Evolutionary conservation across 495 filamentous ascomycete genomes (phyloP).

Genomic region (Cenococcum geophilum): DNA sequence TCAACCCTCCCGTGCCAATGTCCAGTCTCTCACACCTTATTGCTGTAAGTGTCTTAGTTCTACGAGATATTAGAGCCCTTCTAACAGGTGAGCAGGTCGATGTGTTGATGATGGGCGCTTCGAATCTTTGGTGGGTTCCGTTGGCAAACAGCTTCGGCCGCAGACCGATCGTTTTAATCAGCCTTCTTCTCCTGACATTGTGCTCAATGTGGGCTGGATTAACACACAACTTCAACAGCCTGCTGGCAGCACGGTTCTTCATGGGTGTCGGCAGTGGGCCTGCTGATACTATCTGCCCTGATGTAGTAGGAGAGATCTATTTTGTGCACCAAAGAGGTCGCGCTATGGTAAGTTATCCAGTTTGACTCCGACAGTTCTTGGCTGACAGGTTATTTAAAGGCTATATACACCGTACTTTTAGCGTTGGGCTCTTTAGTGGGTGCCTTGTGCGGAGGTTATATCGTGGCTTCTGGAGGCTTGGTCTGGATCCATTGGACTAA

Average conservation of each 20-base stretch:
- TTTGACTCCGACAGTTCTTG: too few relatives aligned
- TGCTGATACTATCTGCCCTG: conserved; percentile 32
- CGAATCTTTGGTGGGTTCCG: conserved; percentile 34
- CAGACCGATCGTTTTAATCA: conserved; percentile 26
- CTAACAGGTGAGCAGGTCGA: conserved; percentile 20
- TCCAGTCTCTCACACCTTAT: not conserved
- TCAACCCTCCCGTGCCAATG: conserved; percentile 3
- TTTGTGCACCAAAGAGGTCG: conserved; percentile 34
- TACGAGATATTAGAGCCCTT: too few relatives aligned
- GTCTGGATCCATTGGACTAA: too few relatives aligned
- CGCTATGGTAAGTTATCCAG: conserved; percentile 6
- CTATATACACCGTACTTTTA: too few relatives aligned
- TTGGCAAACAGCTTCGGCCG: conserved; percentile 33
- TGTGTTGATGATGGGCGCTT: conserved; percentile 29
- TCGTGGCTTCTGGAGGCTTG: too few relatives aligned
- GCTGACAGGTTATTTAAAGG: too few relatives aligned
- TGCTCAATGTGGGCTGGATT: conserved; percentile 32
- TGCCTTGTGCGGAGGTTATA: too few relatives aligned
- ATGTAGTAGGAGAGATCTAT: conserved; percentile 33
- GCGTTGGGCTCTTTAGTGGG: too few relatives aligned
- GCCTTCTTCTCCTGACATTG: conserved; percentile 22
- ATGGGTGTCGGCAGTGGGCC: conserved; percentile 30
- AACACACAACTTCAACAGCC: conserved; percentile 27
- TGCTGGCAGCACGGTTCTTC: conserved; percentile 30
- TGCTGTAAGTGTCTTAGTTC: too few relatives aligned